Evolutionary conservation across 2,329 filamentous ascomycete genomes (phyloP).

Genomic region (Fusarium papillatum): DNA sequence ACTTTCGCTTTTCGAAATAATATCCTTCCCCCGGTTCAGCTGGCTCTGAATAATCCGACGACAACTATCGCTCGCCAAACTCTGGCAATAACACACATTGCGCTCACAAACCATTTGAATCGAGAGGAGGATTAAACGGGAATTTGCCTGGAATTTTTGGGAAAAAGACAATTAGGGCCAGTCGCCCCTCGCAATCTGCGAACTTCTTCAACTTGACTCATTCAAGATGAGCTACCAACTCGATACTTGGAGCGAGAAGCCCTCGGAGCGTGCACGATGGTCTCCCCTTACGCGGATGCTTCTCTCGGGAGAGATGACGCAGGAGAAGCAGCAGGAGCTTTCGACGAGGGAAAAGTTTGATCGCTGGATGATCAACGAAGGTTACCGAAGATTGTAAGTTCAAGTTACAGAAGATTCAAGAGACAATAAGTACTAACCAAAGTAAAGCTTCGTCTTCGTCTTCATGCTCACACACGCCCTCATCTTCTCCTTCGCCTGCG

Average conservation of each 20-base stretch:
- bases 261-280: constrained; percentile 83
- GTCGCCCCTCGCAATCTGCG: constrained; percentile 4
- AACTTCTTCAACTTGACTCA: neutral
- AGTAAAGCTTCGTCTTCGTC: constrained; percentile 75
- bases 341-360: constrained; percentile 81
- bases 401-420: too few species aligned
- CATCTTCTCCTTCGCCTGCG: constrained; percentile 84
- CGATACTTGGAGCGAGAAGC: constrained; percentile 48
- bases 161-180: neutral
- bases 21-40: constrained; percentile 27
- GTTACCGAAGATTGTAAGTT: constrained; percentile 82
- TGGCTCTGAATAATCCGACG: constrained; percentile 36
- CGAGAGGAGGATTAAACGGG: neutral
- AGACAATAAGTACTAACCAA: too few species aligned
- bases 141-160: neutral
- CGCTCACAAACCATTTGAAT: neutral
- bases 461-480: constrained; percentile 82
- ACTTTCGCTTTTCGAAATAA: constrained; percentile 9
- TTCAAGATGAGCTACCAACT: constrained; percentile 46
- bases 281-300: constrained; percentile 87
- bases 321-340: constrained; percentile 78
- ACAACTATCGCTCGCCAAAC: neutral
- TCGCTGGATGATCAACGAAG: constrained; percentile 92
- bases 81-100: neutral
- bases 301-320: constrained; percentile 85